These are phyloP conservation scores for Holtermanniella nyarrowii DNA, from an alignment of 768 basidiomycete genomes.

Conservation along the genomic window DNA sequence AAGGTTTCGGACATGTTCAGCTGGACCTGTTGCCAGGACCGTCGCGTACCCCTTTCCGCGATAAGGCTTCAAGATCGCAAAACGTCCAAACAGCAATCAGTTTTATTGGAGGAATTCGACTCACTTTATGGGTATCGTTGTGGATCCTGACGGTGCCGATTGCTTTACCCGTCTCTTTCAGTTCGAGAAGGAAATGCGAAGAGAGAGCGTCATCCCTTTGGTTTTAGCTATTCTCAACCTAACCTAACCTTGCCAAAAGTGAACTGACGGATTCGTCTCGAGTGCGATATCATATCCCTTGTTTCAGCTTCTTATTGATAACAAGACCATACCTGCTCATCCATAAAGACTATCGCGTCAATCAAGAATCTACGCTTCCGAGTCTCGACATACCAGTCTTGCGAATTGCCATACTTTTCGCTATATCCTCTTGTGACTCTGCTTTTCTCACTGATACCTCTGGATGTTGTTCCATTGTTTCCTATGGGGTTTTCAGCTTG, in stretches of 20 bases:
- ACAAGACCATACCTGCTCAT: not conserved
- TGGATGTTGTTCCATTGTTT: too few species aligned
- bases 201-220: not conserved
- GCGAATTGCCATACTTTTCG: not conserved
- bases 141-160: not conserved
- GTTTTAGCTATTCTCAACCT: not conserved
- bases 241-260: too few species aligned
- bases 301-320: too few species aligned
- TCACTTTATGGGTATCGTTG: not conserved
- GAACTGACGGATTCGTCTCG: not conserved
- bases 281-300: not conserved
- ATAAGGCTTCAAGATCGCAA: not conserved
- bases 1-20: not conserved
- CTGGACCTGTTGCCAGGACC: not conserved
- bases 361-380: not conserved
- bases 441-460: too few species aligned
- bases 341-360: not conserved
- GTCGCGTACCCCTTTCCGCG: not conserved
- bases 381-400: not conserved
- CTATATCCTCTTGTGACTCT: not conserved
- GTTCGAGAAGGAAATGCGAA: not conserved
- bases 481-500: too few species aligned
- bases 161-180: not conserved
- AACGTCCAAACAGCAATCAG: not conserved
- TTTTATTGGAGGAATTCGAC: not conserved